phyloP scores from a whole-genome alignment of 768 basidiomycete genomes.

The Cubamyces sp. region DNA sequence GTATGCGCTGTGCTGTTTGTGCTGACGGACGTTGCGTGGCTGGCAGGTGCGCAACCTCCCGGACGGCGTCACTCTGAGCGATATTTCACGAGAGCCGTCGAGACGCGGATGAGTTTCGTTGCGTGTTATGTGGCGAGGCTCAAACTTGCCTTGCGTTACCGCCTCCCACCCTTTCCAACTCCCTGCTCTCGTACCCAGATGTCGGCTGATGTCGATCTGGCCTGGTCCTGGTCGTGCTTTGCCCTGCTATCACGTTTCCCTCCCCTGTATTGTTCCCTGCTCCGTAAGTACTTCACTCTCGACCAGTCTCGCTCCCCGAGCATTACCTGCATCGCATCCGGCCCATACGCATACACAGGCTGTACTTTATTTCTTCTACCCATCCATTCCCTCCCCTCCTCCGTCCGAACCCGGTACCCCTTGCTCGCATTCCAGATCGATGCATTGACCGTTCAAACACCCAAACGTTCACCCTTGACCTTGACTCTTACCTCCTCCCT shows the following conservation, averaged over 20 bases:
- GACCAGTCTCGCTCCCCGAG: too few species aligned
- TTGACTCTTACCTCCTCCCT: not conserved
- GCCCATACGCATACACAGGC: too few species aligned
- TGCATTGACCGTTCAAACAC: too few species aligned
- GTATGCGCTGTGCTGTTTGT: not conserved
- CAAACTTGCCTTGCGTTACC: not conserved
- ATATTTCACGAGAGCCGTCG: constrained; percentile 30
- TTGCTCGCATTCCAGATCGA: not conserved
- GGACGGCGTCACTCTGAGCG: constrained; percentile 27
- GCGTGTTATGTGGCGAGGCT: not conserved
- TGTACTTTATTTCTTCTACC: not conserved
- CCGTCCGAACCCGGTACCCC: not conserved
- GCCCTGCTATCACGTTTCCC: not conserved
- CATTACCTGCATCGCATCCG: too few species aligned
- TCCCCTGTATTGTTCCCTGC: not conserved
- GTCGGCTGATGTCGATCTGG: not conserved
- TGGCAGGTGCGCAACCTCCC: constrained; percentile 32
- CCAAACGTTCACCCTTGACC: too few species aligned
- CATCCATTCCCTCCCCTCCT: not conserved
- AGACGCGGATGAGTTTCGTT: constrained; percentile 15
- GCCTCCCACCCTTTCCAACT: not conserved
- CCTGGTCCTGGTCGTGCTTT: not conserved
- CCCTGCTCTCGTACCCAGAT: not conserved
- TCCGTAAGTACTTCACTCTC: too few species aligned
- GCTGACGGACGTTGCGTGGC: not conserved